Base-by-base conservation (phyloP, 2,329 filamentous ascomycete genomes). In the Talaromyces sp. region DNA sequence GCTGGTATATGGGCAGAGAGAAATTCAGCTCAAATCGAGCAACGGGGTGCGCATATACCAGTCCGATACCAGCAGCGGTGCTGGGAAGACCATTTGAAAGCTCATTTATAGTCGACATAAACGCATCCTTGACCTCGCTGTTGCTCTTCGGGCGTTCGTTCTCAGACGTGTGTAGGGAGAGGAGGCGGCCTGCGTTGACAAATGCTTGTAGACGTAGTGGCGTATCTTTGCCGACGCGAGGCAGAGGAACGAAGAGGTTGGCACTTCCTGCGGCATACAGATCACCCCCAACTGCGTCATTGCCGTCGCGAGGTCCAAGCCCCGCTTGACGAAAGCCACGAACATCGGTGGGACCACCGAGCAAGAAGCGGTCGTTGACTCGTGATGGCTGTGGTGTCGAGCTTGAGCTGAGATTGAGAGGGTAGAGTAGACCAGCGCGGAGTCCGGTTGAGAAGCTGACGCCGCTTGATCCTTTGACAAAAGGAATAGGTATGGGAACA, bases 21-120 rank as follows among this genome's bases (percentile, higher is more conserved):
- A 99, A 96, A 77, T 99, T 99, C 68, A 99, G 81, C 80, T 99
- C 95, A 67, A 99, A 97, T 62, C 95, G 82, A 11, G 95, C 95
- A 21, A 93, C 89, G 0, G 93, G 93, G 72, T 98, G 93, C 3
- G 93, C 95, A 74, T 99, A 99, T 1, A 99, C 93, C 23, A 99
- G 80, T 0, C 95, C 95, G 12, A 97, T 79, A 28, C 95, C 95
- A 1, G 92, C 93, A 1, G 93, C 89, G 37, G 92, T 81, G 73
- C 91, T 97, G 0, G 95, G 95, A 31, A 92, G 76, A 3, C 91
- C 92, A 60, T 87, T 89, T 21, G 83, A 80, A 16, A 98, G 78
- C 65, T 93, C 88, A 5, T 81, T 81, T 12, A 96, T 72, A 0
- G 93, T 92, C 42, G 79, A 79, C 60, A 79, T 67, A 54, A 83